phyloP scores from a whole-genome alignment of 805 yeast genomes.

The Vanderwaltozyma verrucispora region DNA sequence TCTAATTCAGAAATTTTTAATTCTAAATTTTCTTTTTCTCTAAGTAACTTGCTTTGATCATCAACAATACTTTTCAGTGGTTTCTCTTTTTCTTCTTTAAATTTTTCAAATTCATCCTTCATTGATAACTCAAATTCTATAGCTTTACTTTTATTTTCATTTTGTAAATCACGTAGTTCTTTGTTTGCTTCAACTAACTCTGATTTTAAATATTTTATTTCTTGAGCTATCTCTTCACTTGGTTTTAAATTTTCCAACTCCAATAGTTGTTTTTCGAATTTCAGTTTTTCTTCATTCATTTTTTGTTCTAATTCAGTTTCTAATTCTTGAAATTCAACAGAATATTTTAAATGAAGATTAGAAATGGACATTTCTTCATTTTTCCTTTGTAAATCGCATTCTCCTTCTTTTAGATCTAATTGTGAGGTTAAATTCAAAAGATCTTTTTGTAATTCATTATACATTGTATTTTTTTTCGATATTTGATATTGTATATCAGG shows the following conservation, averaged over 20 bases:
- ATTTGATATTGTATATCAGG: conserved; percentile 20
- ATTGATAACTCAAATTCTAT: conserved; percentile 7
- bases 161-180: conserved; percentile 7
- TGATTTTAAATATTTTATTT: conserved; percentile 18
- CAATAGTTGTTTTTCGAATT: conserved; percentile 16
- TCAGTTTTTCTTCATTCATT: conserved; percentile 8
- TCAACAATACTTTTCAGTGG: conserved; percentile 15
- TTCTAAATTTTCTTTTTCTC: conserved; percentile 6
- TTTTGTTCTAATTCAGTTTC: conserved; percentile 16
- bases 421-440: conserved; percentile 10
- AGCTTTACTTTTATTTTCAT: conserved; percentile 8
- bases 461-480: conserved; percentile 13
- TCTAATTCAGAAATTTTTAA: conserved; percentile 7
- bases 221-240: conserved; percentile 22
- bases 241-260: conserved; percentile 24
- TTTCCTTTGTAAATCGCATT: conserved; percentile 8
- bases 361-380: conserved; percentile 14
- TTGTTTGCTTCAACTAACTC: conserved; percentile 15
- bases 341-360: conserved; percentile 15
- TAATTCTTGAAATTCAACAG: conserved; percentile 15
- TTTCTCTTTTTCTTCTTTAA: conserved; percentile 11
- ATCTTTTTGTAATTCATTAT: conserved; percentile 16
- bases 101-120: conserved; percentile 14
- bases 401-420: conserved; percentile 12
- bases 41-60: conserved; percentile 11